Conservation (phyloP, 2,329 filamentous ascomycete genomes). For the Cladosporium sp. region DNA sequence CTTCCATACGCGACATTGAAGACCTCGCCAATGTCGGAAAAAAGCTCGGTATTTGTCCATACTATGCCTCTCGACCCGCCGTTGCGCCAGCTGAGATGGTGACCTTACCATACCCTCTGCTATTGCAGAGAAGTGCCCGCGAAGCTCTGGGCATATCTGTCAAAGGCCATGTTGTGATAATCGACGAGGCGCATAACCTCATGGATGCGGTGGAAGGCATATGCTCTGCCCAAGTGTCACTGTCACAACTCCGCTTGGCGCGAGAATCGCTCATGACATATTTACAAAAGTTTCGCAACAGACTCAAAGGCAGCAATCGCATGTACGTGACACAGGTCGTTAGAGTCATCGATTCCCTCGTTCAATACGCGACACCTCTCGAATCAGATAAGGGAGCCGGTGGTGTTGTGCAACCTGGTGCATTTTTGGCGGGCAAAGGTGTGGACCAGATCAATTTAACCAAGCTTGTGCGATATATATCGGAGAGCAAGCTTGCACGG, state of each 20-base stretch:
- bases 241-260: conserved; percentile 68
- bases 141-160: conserved; percentile 84
- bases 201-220: conserved; percentile 92
- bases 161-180: conserved; percentile 84
- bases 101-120: conserved; percentile 84
- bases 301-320: conserved; percentile 83
- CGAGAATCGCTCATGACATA: conserved; percentile 76
- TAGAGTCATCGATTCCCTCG: conserved; percentile 73
- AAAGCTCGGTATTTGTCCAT: conserved; percentile 79
- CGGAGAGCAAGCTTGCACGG: conserved; percentile 85
- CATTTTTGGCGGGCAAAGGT: conserved; percentile 75
- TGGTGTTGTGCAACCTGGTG: conserved; percentile 65
- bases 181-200: conserved; percentile 96
- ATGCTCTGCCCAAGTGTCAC: conserved; percentile 71
- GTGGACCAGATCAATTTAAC: conserved; percentile 94
- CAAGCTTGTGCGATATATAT: conserved; percentile 80
- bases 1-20: conserved; percentile 87
- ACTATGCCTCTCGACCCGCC: conserved; percentile 86
- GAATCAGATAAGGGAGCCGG: conserved; percentile 42
- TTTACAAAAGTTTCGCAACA: conserved; percentile 80
- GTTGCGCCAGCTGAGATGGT: conserved; percentile 75
- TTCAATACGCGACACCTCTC: conserved; percentile 16
- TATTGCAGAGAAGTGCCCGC: conserved; percentile 80
- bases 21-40: conserved; percentile 77
- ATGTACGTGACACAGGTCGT: conserved; percentile 87